phyloP scores from a whole-genome alignment of 805 yeast genomes.

The Candida easanensis region DNA sequence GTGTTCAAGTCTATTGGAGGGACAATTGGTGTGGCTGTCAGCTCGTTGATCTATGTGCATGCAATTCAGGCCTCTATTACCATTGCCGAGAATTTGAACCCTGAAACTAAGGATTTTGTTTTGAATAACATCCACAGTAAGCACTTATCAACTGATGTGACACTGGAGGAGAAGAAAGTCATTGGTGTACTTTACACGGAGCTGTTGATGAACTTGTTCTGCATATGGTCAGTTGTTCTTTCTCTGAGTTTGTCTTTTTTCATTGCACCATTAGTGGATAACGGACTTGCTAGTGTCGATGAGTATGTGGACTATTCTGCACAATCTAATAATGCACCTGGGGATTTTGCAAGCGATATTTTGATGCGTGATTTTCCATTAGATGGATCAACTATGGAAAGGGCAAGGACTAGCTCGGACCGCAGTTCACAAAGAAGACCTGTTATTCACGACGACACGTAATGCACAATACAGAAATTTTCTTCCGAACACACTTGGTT shows the following conservation, averaged over 20 bases:
- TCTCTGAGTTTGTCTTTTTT: conserved; percentile 7
- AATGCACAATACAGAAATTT: too few relatives aligned
- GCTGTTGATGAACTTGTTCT: conserved; percentile 12
- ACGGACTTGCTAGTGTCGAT: conserved; percentile 7
- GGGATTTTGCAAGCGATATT: too few relatives aligned
- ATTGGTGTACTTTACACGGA: conserved; percentile 5
- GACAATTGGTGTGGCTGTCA: conserved; percentile 52
- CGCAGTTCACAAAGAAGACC: too few relatives aligned
- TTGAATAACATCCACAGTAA: conserved; percentile 9
- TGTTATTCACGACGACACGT: too few relatives aligned
- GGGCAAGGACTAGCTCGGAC: too few relatives aligned
- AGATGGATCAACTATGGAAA: too few relatives aligned
- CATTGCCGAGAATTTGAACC: conserved; percentile 2
- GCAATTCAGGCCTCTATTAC: conserved; percentile 1
- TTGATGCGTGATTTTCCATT: too few relatives aligned
- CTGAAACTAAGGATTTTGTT: conserved; percentile 10
- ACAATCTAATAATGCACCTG: too few relatives aligned
- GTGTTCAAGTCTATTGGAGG: conserved; percentile 58
- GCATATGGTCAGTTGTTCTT: conserved; percentile 9
- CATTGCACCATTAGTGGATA: conserved; percentile 5
- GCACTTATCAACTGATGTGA: conserved; percentile 1
- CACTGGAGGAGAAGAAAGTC: conserved; percentile 1
- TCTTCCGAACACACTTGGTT: too few relatives aligned
- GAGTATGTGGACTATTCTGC: conserved; percentile 6
- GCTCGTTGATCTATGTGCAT: conserved; percentile 16